Base-by-base conservation (phyloP, 139 green algal species). In the Tetraselmis chui region DNA sequence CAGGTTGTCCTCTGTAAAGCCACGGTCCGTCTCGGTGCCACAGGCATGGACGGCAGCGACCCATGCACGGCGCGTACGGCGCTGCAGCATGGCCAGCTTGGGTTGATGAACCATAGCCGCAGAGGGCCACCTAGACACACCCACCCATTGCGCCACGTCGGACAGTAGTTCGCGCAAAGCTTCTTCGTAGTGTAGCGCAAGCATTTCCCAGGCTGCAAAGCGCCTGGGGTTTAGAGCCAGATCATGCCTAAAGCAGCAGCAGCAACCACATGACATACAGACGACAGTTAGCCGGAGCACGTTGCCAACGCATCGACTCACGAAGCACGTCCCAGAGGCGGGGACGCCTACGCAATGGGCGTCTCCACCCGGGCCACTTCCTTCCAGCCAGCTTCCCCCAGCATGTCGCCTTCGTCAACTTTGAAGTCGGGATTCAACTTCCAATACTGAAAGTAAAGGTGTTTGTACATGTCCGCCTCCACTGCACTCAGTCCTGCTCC, bases 171-270 rank as follows among this genome's bases (percentile, higher is more conserved):
- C 2, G n/a, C 2, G 1, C 76, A 31, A 1, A 29, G 29, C 5
- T 59, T 31, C 76, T 22, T 30, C 76, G 29, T 79, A 79, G 29
- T 59, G 29, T 30, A 25, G 45, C 11, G 45, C 5, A 5, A 67
- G 45, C 45, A 5, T 67, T 18, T 79, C 76, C 76, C 76, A 79
- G 76, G 76, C 31, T 24, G 31, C 76, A 24, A 79, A 79, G 2
- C 76, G 76, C 1, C 29, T 23, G 2, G 76, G 76, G 29, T 79
- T 79, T 2, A 79, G 76, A 2, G 76, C 76, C 29, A 79, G 76
- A 24, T 79, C 76, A 26, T 67, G 5, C 45, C 45, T 67, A 67
- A 67, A 67, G 45, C 18, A 67, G 45, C 45, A 67, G 45, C 45
- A 18, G 11, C 45, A 67, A 67, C 45, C 45, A 67, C 45, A 18